Conservation (phyloP, 139 green algal species). For the Coelastrella sp. region DNA sequence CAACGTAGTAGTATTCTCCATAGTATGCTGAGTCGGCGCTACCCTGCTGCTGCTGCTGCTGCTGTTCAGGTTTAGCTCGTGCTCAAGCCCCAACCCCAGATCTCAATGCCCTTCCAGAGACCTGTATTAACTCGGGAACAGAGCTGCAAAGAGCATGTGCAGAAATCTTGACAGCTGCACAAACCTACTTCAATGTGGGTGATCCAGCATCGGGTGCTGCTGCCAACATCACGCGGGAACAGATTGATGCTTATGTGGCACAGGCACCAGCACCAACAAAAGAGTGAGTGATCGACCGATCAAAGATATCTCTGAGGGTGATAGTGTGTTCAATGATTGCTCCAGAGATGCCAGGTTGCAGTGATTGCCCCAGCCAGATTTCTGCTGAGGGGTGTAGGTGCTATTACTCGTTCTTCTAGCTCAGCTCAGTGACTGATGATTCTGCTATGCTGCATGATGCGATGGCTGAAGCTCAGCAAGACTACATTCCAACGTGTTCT, state of each 20-base stretch:
- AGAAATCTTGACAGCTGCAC: conserved; percentile 17
- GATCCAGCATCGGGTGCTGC: neutral
- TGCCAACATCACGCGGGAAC: neutral
- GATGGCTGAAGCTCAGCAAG: too few species aligned
- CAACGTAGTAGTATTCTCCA: too few species aligned
- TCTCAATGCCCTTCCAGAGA: neutral
- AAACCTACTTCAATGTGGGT: conserved; percentile 15
- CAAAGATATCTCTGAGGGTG: too few species aligned
- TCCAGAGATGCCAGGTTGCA: neutral
- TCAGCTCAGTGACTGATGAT: too few species aligned
- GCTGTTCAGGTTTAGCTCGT: neutral
- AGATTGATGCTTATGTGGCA: neutral
- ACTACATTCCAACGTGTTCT: neutral
- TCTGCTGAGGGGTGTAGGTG: neutral
- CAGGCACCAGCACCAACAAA: conserved; percentile 16
- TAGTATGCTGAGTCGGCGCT: too few species aligned
- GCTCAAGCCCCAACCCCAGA: neutral
- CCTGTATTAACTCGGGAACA: conserved; percentile 8
- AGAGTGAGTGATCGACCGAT: too few species aligned
- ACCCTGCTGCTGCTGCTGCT: neutral
- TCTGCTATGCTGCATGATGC: neutral
- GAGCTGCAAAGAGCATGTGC: conserved; percentile 3
- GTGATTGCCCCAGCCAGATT: neutral
- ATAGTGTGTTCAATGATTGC: too few species aligned
- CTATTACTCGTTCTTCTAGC: too few species aligned